Percentiles rank a stretch among this genome's conserved stretches.
phyloP scores from a whole-genome alignment of 2,329 filamentous ascomycete species.

The Fusarium sororula region DNA sequence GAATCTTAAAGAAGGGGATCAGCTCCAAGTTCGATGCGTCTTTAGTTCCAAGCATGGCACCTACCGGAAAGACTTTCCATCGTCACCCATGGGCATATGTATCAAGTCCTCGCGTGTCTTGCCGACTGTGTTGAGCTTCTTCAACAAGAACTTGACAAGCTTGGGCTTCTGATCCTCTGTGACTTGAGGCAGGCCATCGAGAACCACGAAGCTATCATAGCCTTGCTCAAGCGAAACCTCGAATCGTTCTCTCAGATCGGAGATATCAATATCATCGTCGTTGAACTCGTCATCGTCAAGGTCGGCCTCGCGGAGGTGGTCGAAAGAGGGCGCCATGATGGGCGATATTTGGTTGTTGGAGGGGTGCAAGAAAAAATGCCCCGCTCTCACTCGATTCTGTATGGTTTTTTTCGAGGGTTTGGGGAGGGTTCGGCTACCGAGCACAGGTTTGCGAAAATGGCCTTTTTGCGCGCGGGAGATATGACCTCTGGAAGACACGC shows the following conservation, averaged over 20 bases:
- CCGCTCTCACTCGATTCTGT: slow-evolving; percentile 46
- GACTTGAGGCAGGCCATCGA: slow-evolving; percentile 92
- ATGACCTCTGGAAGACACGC: slow-evolving; percentile 33
- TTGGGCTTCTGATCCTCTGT: slow-evolving; percentile 91
- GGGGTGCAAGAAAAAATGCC: slow-evolving; percentile 50
- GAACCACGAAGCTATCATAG: slow-evolving; percentile 93
- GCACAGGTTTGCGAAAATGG: slow-evolving; percentile 27
- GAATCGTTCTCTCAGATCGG: slow-evolving; percentile 92
- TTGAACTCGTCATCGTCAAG: slow-evolving; percentile 87
- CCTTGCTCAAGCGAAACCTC: slow-evolving; percentile 96
- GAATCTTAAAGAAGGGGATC: slow-evolving; percentile 66
- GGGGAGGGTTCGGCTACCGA: slow-evolving; percentile 27
- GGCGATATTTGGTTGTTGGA: slow-evolving; percentile 47
- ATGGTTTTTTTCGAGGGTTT: slow-evolving; percentile 32
- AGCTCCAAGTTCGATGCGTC: slow-evolving; percentile 13
- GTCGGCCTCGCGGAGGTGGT: slow-evolving; percentile 90
- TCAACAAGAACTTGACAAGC: slow-evolving; percentile 93
- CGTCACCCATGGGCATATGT: slow-evolving; percentile 91
- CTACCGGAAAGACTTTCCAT: slow-evolving; percentile 87
- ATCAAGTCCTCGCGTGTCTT: slow-evolving; percentile 86
- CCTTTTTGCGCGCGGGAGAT: slow-evolving; percentile 35
- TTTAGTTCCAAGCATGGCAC: slow-evolving; percentile 41
- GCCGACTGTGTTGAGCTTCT: slow-evolving; percentile 89
- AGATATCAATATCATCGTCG: slow-evolving; percentile 93
- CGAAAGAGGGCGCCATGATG: slow-evolving; percentile 90